Base-by-base conservation (phyloP, 2,329 filamentous ascomycete species). In the Ilyonectria sp. region DNA sequence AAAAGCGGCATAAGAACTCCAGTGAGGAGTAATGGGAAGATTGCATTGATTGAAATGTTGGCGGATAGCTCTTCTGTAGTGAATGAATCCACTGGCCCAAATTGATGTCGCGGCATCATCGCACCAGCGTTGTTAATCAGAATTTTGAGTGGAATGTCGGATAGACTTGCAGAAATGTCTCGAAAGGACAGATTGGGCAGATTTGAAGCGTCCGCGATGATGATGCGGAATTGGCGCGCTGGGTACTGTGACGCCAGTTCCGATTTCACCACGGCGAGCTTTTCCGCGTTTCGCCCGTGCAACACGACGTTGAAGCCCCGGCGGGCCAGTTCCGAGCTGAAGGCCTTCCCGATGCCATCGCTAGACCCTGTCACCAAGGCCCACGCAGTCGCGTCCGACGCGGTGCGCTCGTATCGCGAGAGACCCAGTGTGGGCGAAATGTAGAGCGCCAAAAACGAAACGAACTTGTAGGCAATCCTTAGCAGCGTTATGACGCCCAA, bases 301-400 rank as follows among this genome's bases (percentile, higher is more conserved):
- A 80, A 72, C 55, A 80, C 74, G 35, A 82, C 70, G 54, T 78
- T 76, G 73, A 81, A 83, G 21, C 79, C 79, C 52, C 80, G 67
- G 47, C 70, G 63, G 37, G 75, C 71, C 19, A 81, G 69, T 53
- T 81, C 69, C 63, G 80, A 64, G 63, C 81, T 74, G 55, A 78
- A 72, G 53, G 80, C 75, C 68, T 78, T 67, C 21, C 77, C 79
- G 63, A 81, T 78, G 46, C 78, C 79, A 33, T 77, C 78, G 61
- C 76, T 78, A 54, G 75, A 75, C 35, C 79, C 81, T 44, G 79
- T 80, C 64, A 82, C 68, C 63, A 81, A 74, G 54, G 76, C 79
- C 63, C 74, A 79, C 3, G 76, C 66, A 5, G 70, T 60, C 19
- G 69, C 60, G 43, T 70, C 71, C 50, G 69, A 59, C 35, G 67